Evolutionary conservation across 768 basidiomycete genomes (phyloP).

Genomic region (Trametes cinnabarina): DNA sequence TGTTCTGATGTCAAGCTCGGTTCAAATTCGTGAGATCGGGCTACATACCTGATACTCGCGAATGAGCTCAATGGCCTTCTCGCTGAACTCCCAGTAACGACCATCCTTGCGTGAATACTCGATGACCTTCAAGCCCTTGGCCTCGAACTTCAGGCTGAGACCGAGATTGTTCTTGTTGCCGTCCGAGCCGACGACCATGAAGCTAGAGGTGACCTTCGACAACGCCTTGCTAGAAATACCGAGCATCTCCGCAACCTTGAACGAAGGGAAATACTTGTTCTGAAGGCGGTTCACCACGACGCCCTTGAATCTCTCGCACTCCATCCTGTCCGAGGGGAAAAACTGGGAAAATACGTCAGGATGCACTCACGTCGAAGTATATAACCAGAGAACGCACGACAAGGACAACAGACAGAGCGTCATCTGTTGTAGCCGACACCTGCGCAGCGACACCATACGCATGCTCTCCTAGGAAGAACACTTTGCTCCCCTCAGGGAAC

Average conservation of each 20-base stretch:
- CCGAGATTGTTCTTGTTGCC: conserved; percentile 86
- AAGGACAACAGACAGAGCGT: conserved; percentile 74
- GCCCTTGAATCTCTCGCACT: conserved; percentile 74
- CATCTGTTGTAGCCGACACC: conserved; percentile 69
- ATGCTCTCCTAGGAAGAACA: conserved; percentile 94
- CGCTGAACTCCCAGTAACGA: conserved; percentile 89
- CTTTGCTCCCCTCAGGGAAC: conserved; percentile 85
- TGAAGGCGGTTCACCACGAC: conserved; percentile 53
- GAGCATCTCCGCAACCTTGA: conserved; percentile 70
- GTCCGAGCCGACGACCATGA: conserved; percentile 81
- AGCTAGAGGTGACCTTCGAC: conserved; percentile 89
- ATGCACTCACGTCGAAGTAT: background rate
- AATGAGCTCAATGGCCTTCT: conserved; percentile 79
- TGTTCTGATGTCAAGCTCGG: conserved; percentile 26
- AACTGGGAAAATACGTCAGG: conserved; percentile 47
- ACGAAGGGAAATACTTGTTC: conserved; percentile 73
- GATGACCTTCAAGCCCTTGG: conserved; percentile 88
- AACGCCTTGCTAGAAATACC: conserved; percentile 76
- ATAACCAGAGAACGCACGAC: conserved; percentile 54
- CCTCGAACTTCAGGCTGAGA: conserved; percentile 94
- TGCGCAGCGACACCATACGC: conserved; percentile 96
- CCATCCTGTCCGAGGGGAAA: conserved; percentile 79
- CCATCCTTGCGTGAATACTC: conserved; percentile 87
- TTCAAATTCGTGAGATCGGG: background rate
- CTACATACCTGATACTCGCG: conserved; percentile 72